These are phyloP conservation scores for Aspergillus pseudotamarii DNA, from an alignment of 2,329 filamentous ascomycete species.

Conservation along the genomic window DNA sequence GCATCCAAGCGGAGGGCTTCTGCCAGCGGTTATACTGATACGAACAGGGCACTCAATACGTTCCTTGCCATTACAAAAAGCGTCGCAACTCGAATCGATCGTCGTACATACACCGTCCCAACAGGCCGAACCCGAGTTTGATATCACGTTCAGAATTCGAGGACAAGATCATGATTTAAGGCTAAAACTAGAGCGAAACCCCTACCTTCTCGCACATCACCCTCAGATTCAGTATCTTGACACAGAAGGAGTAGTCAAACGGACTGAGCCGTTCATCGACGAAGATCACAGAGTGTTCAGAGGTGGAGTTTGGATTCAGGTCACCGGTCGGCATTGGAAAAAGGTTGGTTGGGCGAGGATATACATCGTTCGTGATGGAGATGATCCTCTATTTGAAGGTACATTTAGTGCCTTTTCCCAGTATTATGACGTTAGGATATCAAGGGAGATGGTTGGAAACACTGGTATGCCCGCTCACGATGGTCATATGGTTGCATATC, in stretches of 20 bases:
- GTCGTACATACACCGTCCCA: neutral
- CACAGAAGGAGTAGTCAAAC: neutral
- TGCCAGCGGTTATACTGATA: neutral
- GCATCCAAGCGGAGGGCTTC: too few relatives aligned
- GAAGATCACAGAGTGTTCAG: conserved; percentile 4
- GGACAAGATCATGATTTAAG: neutral
- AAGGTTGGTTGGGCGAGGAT: conserved; percentile 17
- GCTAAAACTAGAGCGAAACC: conserved; percentile 12
- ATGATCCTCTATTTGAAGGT: conserved; percentile 15
- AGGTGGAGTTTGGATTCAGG: neutral
- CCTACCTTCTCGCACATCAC: conserved; percentile 10
- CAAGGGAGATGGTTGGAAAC: neutral
- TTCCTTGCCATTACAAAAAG: neutral
- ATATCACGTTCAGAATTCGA: neutral
- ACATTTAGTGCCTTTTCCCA: conserved; percentile 7
- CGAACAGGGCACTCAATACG: neutral
- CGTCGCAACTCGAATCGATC: neutral
- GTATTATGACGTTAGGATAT: conserved; percentile 11
- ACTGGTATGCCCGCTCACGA: neutral
- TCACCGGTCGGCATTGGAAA: neutral
- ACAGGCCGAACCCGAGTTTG: neutral
- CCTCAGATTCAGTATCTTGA: conserved; percentile 14
- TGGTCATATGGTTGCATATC: neutral
- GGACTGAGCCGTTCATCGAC: neutral
- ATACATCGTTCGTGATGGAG: conserved; percentile 12